These are phyloP conservation scores for Scopulariopsis brevicaulis DNA, from an alignment of 2,329 filamentous ascomycete genomes.

Conservation along the genomic window DNA sequence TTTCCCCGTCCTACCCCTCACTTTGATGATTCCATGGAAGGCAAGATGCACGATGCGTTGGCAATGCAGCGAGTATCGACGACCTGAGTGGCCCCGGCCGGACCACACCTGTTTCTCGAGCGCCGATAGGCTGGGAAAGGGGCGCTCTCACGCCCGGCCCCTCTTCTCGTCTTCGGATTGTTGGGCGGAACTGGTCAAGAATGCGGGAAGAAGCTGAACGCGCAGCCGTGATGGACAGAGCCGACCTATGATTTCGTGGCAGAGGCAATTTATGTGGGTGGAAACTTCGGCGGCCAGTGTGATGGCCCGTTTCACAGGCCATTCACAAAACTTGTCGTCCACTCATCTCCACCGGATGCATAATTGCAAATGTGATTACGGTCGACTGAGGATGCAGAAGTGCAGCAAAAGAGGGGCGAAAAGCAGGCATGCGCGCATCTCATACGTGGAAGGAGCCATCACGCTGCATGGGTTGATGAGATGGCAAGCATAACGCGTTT, in stretches of 20 bases:
- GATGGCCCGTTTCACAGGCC: constrained; percentile 20
- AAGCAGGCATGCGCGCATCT: background rate
- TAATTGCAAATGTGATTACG: background rate
- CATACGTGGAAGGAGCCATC: background rate
- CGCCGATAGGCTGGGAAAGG: constrained; percentile 2
- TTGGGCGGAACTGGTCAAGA: background rate
- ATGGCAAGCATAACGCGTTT: background rate
- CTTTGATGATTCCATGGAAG: background rate
- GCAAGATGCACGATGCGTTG: constrained; percentile 3
- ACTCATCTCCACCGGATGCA: background rate
- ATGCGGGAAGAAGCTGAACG: background rate
- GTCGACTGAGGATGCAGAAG: background rate
- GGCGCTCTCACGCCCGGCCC: background rate
- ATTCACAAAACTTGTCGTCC: background rate
- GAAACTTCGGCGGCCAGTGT: constrained; percentile 23
- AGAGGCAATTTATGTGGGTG: background rate
- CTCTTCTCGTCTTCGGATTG: background rate
- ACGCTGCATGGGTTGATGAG: constrained; percentile 4
- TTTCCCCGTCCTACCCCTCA: background rate
- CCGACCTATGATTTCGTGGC: background rate
- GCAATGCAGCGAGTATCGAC: constrained; percentile 1
- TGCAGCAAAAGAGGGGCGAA: background rate
- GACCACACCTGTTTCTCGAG: background rate
- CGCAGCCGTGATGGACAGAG: background rate
- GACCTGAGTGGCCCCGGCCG: background rate